A percentile compares a stretch with the other conserved stretches of the same genome.
These are phyloP conservation scores for Mycena rosella DNA, from an alignment of 768 basidiomycete genomes.

Conservation along the genomic window DNA sequence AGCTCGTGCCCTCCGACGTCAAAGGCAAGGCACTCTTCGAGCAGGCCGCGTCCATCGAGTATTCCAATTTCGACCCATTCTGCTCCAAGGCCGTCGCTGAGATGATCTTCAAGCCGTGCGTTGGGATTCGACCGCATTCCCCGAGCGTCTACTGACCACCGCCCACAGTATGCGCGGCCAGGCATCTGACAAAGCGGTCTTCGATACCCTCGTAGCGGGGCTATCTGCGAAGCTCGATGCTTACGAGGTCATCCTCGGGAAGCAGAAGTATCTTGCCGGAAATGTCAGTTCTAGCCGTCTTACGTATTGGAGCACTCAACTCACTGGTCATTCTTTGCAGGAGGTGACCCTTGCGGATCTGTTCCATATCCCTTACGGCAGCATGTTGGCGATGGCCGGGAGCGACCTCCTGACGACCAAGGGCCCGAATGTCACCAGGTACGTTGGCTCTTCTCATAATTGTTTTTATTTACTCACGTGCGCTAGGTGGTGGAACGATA, in stretches of 20 bases:
- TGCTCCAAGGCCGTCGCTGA: conserved; percentile 1
- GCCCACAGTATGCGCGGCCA: neutral
- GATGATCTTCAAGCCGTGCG: conserved; percentile 31
- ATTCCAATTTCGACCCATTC: conserved; percentile 14
- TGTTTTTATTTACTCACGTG: conserved; percentile 51
- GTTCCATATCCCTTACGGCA: conserved; percentile 57
- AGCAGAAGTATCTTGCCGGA: conserved; percentile 69
- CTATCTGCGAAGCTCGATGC: conserved; percentile 59
- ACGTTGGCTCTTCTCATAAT: neutral
- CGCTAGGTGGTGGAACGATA: conserved; percentile 49
- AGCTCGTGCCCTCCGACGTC: conserved; percentile 52
- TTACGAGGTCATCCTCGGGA: conserved; percentile 67
- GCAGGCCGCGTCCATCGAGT: conserved; percentile 31
- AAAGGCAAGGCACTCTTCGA: conserved; percentile 45
- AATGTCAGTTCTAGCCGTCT: conserved; percentile 50
- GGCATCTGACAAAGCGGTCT: conserved; percentile 43
- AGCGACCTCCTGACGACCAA: conserved; percentile 43
- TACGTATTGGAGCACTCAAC: neutral
- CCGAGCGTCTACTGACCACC: neutral
- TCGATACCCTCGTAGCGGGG: conserved; percentile 43
- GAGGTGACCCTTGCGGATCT: conserved; percentile 59
- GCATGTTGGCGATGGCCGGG: conserved; percentile 41
- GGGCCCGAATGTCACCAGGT: conserved; percentile 64
- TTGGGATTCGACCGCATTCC: neutral
- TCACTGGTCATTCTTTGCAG: conserved; percentile 39